A percentile compares a stretch with the other conserved stretches of the same genome.
Conservation (phyloP, 192 early-diverging fungal genomes). For the Backusella tarrabulga region DNA sequence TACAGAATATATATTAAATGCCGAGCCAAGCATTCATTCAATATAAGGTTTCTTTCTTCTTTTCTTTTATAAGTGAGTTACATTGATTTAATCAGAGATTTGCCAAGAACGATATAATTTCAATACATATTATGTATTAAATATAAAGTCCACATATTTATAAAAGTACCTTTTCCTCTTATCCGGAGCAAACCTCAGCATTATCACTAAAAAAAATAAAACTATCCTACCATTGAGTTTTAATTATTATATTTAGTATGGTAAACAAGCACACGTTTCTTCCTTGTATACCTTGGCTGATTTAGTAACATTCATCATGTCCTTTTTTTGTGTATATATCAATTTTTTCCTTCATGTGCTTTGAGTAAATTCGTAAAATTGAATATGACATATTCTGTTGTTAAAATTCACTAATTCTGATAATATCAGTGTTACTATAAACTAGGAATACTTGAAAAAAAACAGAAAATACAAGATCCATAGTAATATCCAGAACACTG, state of each 20-base stretch:
- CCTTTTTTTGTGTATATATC: background rate
- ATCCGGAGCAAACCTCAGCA: background rate
- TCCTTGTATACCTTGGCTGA: background rate
- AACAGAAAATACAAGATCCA: no score
- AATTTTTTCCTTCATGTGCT: background rate
- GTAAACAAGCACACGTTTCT: background rate
- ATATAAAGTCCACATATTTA: background rate
- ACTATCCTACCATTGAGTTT: background rate
- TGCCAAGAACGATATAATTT: background rate
- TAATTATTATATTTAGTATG: background rate
- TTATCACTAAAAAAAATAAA: background rate
- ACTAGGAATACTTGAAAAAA: no score
- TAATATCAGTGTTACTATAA: no score
- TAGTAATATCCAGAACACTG: no score
- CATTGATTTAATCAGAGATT: background rate
- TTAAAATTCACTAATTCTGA: background rate
- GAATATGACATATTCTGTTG: background rate
- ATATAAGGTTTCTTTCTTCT: background rate
- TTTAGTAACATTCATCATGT: background rate
- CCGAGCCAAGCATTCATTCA: background rate
- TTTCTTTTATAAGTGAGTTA: background rate
- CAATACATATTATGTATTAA: background rate
- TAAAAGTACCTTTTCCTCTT: background rate
- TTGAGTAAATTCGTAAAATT: background rate
- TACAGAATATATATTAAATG: constrained; percentile 6